phyloP scores from a whole-genome alignment of 345 rosid genomes.

The Hibiscus mutabilis region DNA sequence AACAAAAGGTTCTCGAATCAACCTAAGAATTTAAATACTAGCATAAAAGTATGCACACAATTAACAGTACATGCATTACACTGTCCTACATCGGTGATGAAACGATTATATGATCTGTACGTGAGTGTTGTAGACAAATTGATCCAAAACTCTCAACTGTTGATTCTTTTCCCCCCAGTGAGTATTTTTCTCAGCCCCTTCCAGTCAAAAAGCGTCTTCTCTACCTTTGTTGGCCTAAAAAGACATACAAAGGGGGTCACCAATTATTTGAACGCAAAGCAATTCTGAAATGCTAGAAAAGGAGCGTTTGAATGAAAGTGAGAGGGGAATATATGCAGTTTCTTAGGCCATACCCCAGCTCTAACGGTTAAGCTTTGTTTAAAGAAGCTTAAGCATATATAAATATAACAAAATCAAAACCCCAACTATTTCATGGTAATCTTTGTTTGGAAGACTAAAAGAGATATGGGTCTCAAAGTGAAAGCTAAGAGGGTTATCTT shows the following conservation, averaged over 20 bases:
- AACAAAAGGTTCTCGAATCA: not conserved
- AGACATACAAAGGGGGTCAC: slow-evolving; percentile 39
- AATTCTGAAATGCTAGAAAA: slow-evolving; percentile 31
- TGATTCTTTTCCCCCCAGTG: slow-evolving; percentile 27
- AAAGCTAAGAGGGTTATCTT: slow-evolving; percentile 14
- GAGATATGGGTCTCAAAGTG: slow-evolving; percentile 29
- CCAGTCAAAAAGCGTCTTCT: slow-evolving; percentile 51
- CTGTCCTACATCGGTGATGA: not conserved
- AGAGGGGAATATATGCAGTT: slow-evolving; percentile 23
- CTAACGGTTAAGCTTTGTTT: slow-evolving; percentile 18
- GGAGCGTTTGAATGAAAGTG: slow-evolving; percentile 42
- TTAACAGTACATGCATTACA: not conserved
- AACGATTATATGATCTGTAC: not conserved
- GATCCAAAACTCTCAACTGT: slow-evolving; percentile 22
- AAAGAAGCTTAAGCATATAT: not conserved
- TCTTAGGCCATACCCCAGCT: slow-evolving; percentile 30
- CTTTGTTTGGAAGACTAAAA: slow-evolving; percentile 24
- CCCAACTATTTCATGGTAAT: slow-evolving; percentile 23
- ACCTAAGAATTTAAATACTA: not conserved
- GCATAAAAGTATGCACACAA: not conserved
- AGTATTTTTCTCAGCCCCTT: slow-evolving; percentile 17
- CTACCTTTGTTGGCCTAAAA: slow-evolving; percentile 48
- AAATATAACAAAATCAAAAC: slow-evolving; percentile 27
- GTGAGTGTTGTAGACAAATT: not conserved
- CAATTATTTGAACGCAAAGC: slow-evolving; percentile 42